phyloP scores from a whole-genome alignment of 345 rosid species.

The Citrus sp. region DNA sequence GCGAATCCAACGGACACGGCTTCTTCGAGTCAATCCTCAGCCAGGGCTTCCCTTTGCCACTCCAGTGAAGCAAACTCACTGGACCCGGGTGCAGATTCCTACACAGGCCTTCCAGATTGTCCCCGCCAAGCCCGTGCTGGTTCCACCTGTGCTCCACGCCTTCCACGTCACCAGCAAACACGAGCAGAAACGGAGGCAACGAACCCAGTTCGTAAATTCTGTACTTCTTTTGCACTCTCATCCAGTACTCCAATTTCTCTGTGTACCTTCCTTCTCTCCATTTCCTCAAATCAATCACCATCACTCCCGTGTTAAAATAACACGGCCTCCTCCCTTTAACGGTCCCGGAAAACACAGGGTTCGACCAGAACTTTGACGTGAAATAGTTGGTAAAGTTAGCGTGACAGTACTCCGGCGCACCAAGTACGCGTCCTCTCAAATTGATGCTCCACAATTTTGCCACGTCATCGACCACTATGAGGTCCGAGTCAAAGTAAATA shows the following conservation, averaged over 20 bases:
- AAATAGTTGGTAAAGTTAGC: constrained; percentile 76
- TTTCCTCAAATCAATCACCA: constrained; percentile 75
- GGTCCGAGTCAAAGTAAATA: constrained; percentile 89
- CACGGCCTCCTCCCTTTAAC: constrained; percentile 52
- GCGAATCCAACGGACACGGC: constrained; percentile 59
- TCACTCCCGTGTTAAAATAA: constrained; percentile 91
- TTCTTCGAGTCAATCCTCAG: constrained; percentile 57
- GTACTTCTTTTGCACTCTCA: constrained; percentile 62
- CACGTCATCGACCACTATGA: constrained; percentile 84
- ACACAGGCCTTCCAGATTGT: constrained; percentile 71
- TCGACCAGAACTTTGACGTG: constrained; percentile 69
- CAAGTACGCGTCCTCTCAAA: constrained; percentile 52
- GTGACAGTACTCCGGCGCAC: constrained; percentile 88
- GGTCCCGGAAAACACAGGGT: constrained; percentile 35
- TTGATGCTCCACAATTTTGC: constrained; percentile 66
- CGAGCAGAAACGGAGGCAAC: constrained; percentile 77
- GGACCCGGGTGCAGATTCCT: constrained; percentile 75
- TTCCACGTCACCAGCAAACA: constrained; percentile 78
- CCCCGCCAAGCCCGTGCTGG: constrained; percentile 91
- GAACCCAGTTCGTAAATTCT: constrained; percentile 88
- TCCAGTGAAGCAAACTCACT: constrained; percentile 87
- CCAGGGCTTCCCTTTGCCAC: constrained; percentile 94
- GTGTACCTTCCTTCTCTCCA: constrained; percentile 73
- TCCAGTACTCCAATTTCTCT: constrained; percentile 67
- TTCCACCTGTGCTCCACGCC: constrained; percentile 86